phyloP scores from a whole-genome alignment of 768 basidiomycete genomes.

The Boletus barrowsii region DNA sequence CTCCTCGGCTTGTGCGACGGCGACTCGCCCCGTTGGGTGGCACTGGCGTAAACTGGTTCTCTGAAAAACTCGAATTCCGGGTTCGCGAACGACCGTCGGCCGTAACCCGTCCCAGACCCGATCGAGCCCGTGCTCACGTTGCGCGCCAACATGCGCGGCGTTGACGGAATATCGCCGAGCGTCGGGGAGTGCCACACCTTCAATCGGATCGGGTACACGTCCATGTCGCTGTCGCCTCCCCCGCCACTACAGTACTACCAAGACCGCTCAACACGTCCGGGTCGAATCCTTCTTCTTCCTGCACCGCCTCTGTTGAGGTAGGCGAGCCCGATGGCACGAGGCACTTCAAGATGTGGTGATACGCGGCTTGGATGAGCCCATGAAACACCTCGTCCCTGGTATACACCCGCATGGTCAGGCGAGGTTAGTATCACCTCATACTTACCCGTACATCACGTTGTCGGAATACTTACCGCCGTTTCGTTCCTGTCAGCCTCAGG shows the following conservation, averaged over 20 bases:
- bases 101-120: not conserved
- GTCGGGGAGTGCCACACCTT: not conserved
- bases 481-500: no score
- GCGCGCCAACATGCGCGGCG: conserved; percentile 31
- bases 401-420: conserved; percentile 69
- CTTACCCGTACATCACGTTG: no score
- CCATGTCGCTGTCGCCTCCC: conserved; percentile 3
- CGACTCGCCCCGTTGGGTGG: conserved; percentile 30
- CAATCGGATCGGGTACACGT: conserved; percentile 27
- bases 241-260: not conserved
- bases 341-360: conserved; percentile 41
- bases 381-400: conserved; percentile 58
- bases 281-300: conserved; percentile 12
- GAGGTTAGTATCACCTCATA: no score
- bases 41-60: no score
- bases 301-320: no score
- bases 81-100: conserved; percentile 11
- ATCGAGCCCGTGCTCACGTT: conserved; percentile 11
- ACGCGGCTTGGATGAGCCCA: conserved; percentile 67
- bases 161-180: conserved; percentile 11
- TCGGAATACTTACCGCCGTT: no score
- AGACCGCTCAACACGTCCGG: conserved; percentile 5
- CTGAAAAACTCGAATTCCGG: no score
- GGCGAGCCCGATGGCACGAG: conserved; percentile 10
- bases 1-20: conserved; percentile 29